phyloP scores from a whole-genome alignment of 495 filamentous ascomycete species.

The Trichoderma asperelloides region DNA sequence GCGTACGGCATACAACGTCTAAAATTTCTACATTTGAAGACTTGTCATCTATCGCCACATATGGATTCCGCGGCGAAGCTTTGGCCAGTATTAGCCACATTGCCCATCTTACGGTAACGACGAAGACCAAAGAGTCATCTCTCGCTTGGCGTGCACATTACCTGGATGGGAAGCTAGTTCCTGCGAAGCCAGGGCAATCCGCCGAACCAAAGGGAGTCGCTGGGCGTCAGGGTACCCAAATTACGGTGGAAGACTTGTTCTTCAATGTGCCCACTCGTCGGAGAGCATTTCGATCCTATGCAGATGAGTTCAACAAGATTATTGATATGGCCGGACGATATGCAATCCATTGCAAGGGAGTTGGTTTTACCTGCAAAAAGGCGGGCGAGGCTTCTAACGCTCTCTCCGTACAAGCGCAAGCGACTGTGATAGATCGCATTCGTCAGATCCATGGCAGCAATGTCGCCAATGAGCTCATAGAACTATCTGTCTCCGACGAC shows the following conservation, averaged over 20 bases:
- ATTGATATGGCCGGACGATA: conserved; percentile 91
- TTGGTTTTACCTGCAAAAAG: conserved; percentile 95
- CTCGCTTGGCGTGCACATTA: conserved; percentile 88
- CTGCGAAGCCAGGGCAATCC: conserved; percentile 85
- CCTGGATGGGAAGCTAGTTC: conserved; percentile 70
- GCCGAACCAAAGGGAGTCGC: conserved; percentile 83
- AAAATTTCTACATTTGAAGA: conserved; percentile 96
- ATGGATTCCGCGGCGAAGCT: conserved; percentile 95
- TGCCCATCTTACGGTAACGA: conserved; percentile 89
- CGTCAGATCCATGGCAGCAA: conserved; percentile 79
- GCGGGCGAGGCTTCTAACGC: conserved; percentile 78
- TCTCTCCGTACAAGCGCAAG: conserved; percentile 64
- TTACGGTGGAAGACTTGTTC: conserved; percentile 94
- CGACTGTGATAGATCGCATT: conserved; percentile 71
- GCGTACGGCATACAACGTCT: conserved; percentile 94
- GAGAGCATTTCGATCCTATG: conserved; percentile 80
- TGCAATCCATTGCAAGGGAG: conserved; percentile 85
- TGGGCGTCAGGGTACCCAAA: conserved; percentile 91
- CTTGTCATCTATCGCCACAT: conserved; percentile 81
- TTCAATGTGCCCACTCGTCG: conserved; percentile 90
- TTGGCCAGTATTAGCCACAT: conserved; percentile 98
- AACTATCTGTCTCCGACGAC: conserved; percentile 61
- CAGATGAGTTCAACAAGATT: conserved; percentile 97
- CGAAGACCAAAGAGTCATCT: conserved; percentile 79
- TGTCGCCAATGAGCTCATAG: conserved; percentile 83